phyloP scores from a whole-genome alignment of 345 rosid genomes.

The Physaria fendleri region DNA sequence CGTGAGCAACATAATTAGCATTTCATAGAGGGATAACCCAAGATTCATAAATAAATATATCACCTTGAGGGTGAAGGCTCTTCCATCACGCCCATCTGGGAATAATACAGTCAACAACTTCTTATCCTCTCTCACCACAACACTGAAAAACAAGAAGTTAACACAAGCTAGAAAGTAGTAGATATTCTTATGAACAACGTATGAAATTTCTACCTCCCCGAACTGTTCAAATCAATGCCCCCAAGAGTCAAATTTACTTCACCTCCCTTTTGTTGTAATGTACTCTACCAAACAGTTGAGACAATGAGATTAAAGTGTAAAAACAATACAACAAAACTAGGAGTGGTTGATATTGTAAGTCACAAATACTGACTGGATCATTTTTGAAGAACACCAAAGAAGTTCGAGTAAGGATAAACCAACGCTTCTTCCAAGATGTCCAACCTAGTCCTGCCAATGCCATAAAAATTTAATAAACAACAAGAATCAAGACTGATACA shows the following conservation, averaged over 20 bases:
- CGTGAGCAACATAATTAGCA: constrained; percentile 6
- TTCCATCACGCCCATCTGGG: constrained; percentile 99
- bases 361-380: constrained; percentile 72
- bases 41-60: neutral
- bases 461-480: neutral
- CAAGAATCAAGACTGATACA: neutral
- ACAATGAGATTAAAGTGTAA: neutral
- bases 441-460: constrained; percentile 80
- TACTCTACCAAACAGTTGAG: constrained; percentile 52
- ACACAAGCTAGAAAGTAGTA: constrained; percentile 18
- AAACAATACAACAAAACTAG: neutral
- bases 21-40: constrained; percentile 11
- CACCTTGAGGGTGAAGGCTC: constrained; percentile 99
- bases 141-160: constrained; percentile 47
- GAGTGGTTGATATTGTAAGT: neutral
- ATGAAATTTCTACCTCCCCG: constrained; percentile 63
- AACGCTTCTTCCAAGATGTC: constrained; percentile 99
- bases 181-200: constrained; percentile 5
- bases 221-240: constrained; percentile 94
- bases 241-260: constrained; percentile 94
- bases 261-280: constrained; percentile 83
- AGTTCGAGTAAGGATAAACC: constrained; percentile 93
- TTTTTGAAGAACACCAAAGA: constrained; percentile 95
- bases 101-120: constrained; percentile 87
- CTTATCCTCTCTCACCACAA: constrained; percentile 94